Conservation (phyloP, 2,329 filamentous ascomycete genomes). For the Ceratocystis albifundus region DNA sequence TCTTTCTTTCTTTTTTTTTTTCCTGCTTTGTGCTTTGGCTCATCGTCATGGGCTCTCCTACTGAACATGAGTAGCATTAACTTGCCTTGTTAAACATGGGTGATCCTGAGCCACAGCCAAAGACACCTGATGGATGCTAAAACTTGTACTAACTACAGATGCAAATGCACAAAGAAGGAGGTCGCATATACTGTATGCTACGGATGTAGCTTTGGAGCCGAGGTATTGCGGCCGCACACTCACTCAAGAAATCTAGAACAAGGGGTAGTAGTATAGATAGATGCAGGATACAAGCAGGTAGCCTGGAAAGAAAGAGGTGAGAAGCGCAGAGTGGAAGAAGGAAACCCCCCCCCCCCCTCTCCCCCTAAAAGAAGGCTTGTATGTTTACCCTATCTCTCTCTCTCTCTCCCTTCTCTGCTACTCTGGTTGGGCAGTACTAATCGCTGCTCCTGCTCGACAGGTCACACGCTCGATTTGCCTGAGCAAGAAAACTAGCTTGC, state of each 20-base stretch:
- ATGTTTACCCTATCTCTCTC: too few relatives aligned
- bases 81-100: too few relatives aligned
- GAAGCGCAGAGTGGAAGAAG: neutral
- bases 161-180: conserved; percentile 7
- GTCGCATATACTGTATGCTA: neutral
- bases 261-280: neutral
- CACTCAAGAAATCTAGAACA: neutral
- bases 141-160: neutral
- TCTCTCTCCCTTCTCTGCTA: neutral
- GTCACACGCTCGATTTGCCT: neutral
- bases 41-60: neutral
- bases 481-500: neutral
- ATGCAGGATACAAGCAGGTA: too few relatives aligned
- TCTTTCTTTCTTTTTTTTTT: neutral
- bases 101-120: neutral
- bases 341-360: too few relatives aligned
- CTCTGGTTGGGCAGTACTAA: neutral
- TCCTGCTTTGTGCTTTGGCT: neutral
- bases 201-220: neutral
- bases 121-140: neutral
- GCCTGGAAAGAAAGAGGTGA: neutral
- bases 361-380: neutral
- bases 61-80: too few relatives aligned
- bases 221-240: neutral
- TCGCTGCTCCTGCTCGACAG: neutral